Evolutionary conservation across 257 asterid species (phyloP).

Genomic region (Fraxinus pennsylvanica): DNA sequence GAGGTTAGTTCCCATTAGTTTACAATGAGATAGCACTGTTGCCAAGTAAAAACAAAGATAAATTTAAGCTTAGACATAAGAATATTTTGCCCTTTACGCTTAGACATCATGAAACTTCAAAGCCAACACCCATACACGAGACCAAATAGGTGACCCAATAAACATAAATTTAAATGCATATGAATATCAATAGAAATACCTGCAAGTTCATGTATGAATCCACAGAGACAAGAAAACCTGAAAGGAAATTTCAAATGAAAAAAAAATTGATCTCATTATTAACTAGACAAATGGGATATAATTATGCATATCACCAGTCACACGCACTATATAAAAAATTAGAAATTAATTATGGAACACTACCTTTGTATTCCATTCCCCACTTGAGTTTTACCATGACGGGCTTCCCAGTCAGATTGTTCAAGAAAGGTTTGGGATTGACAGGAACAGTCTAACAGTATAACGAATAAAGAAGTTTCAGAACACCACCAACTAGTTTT

Average conservation of each 20-base stretch:
- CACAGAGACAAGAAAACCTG: conserved; percentile 91
- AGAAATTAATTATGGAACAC: not conserved
- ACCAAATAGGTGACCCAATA: not conserved
- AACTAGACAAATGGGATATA: not conserved
- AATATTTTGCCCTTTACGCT: not conserved
- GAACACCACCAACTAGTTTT: not conserved
- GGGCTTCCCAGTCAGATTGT: conserved; percentile 91
- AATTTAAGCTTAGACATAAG: not conserved
- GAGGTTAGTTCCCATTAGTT: not conserved
- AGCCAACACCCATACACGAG: not conserved
- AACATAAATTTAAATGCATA: not conserved
- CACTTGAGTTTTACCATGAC: conserved; percentile 96
- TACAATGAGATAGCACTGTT: not conserved
- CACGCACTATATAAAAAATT: not conserved
- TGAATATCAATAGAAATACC: conserved; percentile 41
- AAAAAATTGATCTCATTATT: not conserved
- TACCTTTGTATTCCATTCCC: conserved; percentile 99
- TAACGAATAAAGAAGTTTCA: conserved; percentile 9
- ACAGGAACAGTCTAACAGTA: conserved; percentile 89
- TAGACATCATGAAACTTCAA: not conserved
- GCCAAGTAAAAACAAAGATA: not conserved
- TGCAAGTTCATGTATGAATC: conserved; percentile 99
- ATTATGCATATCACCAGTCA: not conserved
- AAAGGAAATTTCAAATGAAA: conserved; percentile 21
- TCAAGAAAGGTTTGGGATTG: conserved; percentile 97